Conservation (phyloP, 371 early-diverging fungal species). For the Apophysomyces trapeziformis region DNA sequence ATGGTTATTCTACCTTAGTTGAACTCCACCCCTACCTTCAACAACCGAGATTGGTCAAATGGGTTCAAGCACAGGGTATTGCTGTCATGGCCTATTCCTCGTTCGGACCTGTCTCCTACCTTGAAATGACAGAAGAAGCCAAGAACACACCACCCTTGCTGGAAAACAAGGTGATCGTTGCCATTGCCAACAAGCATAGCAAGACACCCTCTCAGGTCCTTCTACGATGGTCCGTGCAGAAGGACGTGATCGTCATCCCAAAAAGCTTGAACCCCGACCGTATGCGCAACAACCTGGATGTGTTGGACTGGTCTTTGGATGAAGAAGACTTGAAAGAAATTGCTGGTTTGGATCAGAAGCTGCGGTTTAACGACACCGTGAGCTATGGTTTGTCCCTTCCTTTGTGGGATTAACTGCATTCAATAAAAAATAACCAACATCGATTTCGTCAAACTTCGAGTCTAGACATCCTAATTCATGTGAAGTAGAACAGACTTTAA, state of each 20-base stretch:
- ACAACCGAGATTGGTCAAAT: conserved; percentile 48
- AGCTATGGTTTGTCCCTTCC: conserved; percentile 41
- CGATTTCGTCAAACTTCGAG: too few species aligned
- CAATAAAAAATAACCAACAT: too few species aligned
- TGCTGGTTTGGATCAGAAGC: conserved; percentile 27
- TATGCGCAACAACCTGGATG: conserved; percentile 45
- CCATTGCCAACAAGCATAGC: conserved; percentile 42
- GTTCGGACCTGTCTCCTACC: conserved; percentile 52
- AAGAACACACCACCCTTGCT: conserved; percentile 29
- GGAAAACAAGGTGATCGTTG: conserved; percentile 35
- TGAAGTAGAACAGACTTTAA: too few species aligned
- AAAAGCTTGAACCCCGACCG: conserved; percentile 58
- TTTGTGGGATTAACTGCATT: conserved; percentile 31
- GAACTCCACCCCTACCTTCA: conserved; percentile 73
- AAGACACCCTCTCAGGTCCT: conserved; percentile 51
- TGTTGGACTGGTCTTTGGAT: conserved; percentile 29
- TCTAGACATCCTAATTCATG: too few species aligned
- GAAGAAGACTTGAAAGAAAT: conserved; percentile 35
- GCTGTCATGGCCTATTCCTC: conserved; percentile 55
- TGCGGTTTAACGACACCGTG: conserved; percentile 43
- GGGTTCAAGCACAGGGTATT: conserved; percentile 46
- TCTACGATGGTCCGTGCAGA: conserved; percentile 61
- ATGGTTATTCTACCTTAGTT: conserved; percentile 33
- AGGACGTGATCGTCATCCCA: conserved; percentile 64
- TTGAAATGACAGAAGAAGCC: conserved; percentile 26